Conservation (phyloP, 2,329 filamentous ascomycete genomes). For the Westerdykella aurantiaca region DNA sequence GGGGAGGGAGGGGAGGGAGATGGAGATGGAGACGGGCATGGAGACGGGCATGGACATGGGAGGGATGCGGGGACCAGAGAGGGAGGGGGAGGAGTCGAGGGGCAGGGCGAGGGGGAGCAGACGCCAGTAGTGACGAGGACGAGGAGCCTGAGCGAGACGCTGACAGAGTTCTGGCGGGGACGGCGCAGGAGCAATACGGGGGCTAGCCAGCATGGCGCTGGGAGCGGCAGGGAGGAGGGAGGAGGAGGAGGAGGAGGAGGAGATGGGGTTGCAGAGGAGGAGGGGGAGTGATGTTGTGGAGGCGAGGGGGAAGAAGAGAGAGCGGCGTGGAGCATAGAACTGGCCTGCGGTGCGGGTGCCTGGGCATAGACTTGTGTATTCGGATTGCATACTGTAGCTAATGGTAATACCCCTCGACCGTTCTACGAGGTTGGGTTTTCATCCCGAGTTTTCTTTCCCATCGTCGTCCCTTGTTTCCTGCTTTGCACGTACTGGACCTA, state of each 20-base stretch:
- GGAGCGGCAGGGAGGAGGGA: not conserved
- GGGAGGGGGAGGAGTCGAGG: not conserved
- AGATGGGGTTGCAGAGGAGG: not conserved
- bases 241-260: not conserved
- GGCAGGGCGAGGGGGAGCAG: not conserved
- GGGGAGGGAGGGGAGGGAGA: not conserved
- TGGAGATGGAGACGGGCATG: not conserved
- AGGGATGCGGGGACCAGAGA: not conserved
- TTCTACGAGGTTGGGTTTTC: too few relatives aligned
- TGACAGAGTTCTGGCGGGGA: constrained; percentile 2
- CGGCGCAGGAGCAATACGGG: not conserved
- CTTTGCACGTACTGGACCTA: too few relatives aligned
- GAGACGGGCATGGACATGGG: not conserved
- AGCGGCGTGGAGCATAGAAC: too few relatives aligned
- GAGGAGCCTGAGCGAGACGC: constrained; percentile 1
- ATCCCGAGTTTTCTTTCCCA: too few relatives aligned
- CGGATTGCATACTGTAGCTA: too few relatives aligned
- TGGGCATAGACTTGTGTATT: too few relatives aligned
- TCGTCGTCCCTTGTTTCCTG: too few relatives aligned
- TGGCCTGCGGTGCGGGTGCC: too few relatives aligned
- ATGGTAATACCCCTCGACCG: too few relatives aligned
- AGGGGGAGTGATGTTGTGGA: too few relatives aligned
- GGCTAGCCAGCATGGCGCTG: too few relatives aligned
- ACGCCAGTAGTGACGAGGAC: not conserved
- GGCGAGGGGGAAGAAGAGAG: too few relatives aligned